Base-by-base conservation (phyloP, 257 asterid genomes). In the Ehretia macrophylla region DNA sequence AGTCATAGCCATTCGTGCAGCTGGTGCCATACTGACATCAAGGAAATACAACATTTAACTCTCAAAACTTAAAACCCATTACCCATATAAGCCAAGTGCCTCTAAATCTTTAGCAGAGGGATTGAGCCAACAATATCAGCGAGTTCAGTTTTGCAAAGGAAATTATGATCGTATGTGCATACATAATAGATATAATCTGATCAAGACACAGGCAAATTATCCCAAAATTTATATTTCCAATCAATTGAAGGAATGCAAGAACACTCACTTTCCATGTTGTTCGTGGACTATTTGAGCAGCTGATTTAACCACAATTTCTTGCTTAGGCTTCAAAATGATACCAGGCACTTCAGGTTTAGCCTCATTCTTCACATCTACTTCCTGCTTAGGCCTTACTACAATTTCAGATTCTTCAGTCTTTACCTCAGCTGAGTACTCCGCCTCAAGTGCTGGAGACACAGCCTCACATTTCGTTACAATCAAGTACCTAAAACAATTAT, bases 1-100 rank as follows among this genome's bases (percentile, higher is more conserved):
- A 10, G 95, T 86, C 92, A 89, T 85, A 0, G 97, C 81, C 99
- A 86, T 78, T 60, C 95, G 71, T 19, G 88, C 94, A 58, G 83
- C 32, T 0, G 99, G 99, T 23, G 92, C 86, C 81, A 69, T 75
- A 69, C 99, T 93, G 86, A n/a, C 38, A 73, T 44, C n/a, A n/a
- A 27, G 6, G 35, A 27, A 27, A 27, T 6, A 27, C 35, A 27
- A 27, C 35, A 27, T 27, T 27, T 27, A 27, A 27, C 4, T 27
- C 35, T 27, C 6, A 27, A 27, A 27, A 6, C 35, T 27, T 3
- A n/a, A n/a, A n/a, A n/a, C n/a, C n/a, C n/a, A n/a, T n/a, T 6
- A 1, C 35, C 6, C 35, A 1, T 6, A 6, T 27, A 3, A 27
- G 6, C 6, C 35, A 27, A 27, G 35, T 27, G 35, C 35, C 35